Evolutionary conservation across 2,329 filamentous ascomycete genomes (phyloP).

Genomic region (Diaporthe vexans): DNA sequence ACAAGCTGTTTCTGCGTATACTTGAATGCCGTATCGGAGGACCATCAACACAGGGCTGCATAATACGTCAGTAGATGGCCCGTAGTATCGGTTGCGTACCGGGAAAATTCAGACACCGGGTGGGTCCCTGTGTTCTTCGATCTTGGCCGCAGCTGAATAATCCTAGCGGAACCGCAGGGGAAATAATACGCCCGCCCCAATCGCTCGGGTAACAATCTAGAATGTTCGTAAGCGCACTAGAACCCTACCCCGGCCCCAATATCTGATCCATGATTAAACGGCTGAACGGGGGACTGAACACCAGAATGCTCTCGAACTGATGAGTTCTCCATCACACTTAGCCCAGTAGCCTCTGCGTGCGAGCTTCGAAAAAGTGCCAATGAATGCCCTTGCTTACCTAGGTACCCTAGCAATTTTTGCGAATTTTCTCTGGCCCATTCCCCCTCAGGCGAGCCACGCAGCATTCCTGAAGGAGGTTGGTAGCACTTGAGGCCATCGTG

Average conservation of each 20-base stretch:
- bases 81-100: not conserved
- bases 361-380: not conserved
- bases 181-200: constrained; percentile 23
- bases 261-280: not conserved
- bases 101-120: constrained; percentile 11
- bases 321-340: not conserved
- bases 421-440: not conserved
- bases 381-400: not conserved
- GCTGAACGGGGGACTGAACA: not conserved
- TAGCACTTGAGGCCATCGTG: not conserved
- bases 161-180: constrained; percentile 18
- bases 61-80: not conserved
- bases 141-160: constrained; percentile 18
- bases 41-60: not conserved
- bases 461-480: not conserved
- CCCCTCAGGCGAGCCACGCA: not conserved
- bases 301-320: not conserved
- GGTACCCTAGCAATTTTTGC: not conserved
- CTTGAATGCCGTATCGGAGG: not conserved
- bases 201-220: not conserved
- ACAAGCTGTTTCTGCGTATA: not conserved
- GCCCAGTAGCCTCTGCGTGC: not conserved
- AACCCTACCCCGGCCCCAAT: not conserved
- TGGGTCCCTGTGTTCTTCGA: not conserved
- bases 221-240: constrained; percentile 28